Evolutionary conservation across 306 rosid species (phyloP).

Genomic region (Prunus persica): Prunus_persica_NCBIv2 NC_034014.1:5903001-5903500

Average conservation of each 20-base stretch:
- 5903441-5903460: constrained; percentile 88
- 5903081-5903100: background rate
- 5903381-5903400: background rate
- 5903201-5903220: constrained; percentile 30
- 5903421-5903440: constrained; percentile 82
- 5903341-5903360: background rate
- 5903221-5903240: constrained; percentile 44
- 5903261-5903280: constrained; percentile 62
- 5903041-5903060: background rate
- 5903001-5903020: background rate
- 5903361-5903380: background rate
- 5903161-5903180: constrained; percentile 25
- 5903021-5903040: background rate
- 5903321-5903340: constrained; percentile 52
- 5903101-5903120: background rate
- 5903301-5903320: constrained; percentile 68
- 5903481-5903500: constrained; percentile 79
- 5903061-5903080: background rate
- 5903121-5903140: background rate
- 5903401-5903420: constrained; percentile 70
- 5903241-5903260: constrained; percentile 16
- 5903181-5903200: constrained; percentile 25
- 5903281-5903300: constrained; percentile 89
- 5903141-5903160: background rate
- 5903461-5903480: constrained; percentile 70